Conservation (phyloP, 2,329 filamentous ascomycete genomes). For the Fusarium sp. region DNA sequence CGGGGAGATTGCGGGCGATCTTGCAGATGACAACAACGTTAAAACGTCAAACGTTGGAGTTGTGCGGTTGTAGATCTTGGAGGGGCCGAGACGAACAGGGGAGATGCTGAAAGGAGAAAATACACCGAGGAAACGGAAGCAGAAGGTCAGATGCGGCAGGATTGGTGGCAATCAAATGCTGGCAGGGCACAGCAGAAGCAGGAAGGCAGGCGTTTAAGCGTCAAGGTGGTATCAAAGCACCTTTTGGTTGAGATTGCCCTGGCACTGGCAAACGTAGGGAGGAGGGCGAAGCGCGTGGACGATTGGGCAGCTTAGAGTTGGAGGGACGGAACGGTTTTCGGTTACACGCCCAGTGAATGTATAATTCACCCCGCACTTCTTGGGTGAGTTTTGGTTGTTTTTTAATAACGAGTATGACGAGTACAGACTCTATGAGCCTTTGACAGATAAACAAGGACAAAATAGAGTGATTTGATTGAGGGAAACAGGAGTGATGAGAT, state of each 20-base stretch:
- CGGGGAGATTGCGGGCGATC: conserved; percentile 18
- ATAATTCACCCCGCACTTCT: conserved; percentile 41
- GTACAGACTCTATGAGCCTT: background rate
- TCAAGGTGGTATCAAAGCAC: conserved; percentile 27
- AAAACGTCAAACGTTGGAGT: conserved; percentile 28
- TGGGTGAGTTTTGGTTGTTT: conserved; percentile 13
- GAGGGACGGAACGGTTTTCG: conserved; percentile 43
- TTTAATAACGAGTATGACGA: conserved; percentile 22
- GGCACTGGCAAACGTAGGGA: conserved; percentile 16
- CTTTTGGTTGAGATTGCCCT: conserved; percentile 36
- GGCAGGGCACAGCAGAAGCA: conserved; percentile 39
- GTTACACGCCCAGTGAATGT: conserved; percentile 37
- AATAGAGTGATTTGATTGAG: conserved; percentile 37
- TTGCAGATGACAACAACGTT: conserved; percentile 28
- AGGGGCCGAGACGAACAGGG: conserved; percentile 27
- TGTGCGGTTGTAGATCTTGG: conserved; percentile 13
- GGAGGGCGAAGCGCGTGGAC: conserved; percentile 28
- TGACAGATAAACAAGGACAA: conserved; percentile 5
- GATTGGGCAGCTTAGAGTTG: conserved; percentile 36
- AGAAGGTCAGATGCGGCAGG: conserved; percentile 39
- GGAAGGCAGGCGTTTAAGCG: conserved; percentile 31
- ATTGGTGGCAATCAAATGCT: conserved; percentile 33
- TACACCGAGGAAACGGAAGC: conserved; percentile 32
- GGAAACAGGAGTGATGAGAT: conserved; percentile 13
- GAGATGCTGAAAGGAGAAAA: conserved; percentile 29